Base-by-base conservation (phyloP, 257 asterid genomes). In the Plantago major region DNA sequence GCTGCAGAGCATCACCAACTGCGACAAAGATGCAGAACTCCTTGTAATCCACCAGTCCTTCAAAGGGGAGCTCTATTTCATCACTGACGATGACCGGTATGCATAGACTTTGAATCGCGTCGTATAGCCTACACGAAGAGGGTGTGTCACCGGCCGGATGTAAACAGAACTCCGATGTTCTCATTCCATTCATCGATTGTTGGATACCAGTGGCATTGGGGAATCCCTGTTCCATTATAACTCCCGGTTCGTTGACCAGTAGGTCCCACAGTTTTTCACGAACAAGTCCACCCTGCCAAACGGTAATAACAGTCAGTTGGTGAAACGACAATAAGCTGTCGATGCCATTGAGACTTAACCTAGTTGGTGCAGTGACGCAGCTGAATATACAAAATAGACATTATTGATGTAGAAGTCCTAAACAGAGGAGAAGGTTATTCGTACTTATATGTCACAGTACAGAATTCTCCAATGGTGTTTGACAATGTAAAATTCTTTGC, bases 71-170 rank as follows among this genome's bases (percentile, higher is more conserved):
- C 83, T 86, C 98, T 15, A 91, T 81, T 70, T 78, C 72, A 66
- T 91, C 98, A 13, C 98, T 91, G 38, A 84, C 90, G 42, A 91
- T 84, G 62, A 88, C 90, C 0, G 98, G 98, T 66, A 88, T 88
- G 60, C 98, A 91, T 49, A 91, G 92, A 66, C 98, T 91, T 70
- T 86, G 98, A 58, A 91, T 68, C 66, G 96, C 96, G 68, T 91
- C 98, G 61, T 88, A 91, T n/a, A 91, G 89, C 68, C 98, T 69
- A 50, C 98, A 91, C 7, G 98, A 91, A 26, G 98, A 88, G 33
- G 98, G 98, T 0, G 98, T 91, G 64, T 91, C 96, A 5, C 98
- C 98, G 0, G 98, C 95, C 53, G 98, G 98, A 60, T 91, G 98
- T 78, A 91, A 78, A 72, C 98, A 91, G 78, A 91, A 91, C 52